Percentiles rank a stretch among this genome's conserved stretches.
These are phyloP conservation scores for Apiospora arundinis DNA, from an alignment of 2,329 filamentous ascomycete genomes.

Conservation along the genomic window DNA sequence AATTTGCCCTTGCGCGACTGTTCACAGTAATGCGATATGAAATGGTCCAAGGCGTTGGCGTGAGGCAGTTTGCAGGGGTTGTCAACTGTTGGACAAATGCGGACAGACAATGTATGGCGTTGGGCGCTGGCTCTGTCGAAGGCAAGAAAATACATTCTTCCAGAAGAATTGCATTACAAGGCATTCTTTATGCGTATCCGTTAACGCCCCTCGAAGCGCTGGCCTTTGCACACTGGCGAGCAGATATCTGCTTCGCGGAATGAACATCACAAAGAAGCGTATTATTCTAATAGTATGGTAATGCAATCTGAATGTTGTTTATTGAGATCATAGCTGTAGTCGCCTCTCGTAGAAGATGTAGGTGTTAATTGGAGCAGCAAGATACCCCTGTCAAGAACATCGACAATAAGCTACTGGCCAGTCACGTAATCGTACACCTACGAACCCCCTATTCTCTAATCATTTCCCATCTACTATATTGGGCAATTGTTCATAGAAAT, in stretches of 20 bases:
- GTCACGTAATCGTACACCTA: neutral
- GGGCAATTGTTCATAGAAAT: neutral
- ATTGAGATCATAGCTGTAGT: neutral
- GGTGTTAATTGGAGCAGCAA: neutral
- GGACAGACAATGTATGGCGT: neutral
- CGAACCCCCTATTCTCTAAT: neutral
- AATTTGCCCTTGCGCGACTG: neutral
- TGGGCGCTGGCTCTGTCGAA: neutral
- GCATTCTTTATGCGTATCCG: neutral
- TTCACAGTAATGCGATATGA: neutral
- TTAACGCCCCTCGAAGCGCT: neutral
- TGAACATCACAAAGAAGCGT: constrained; percentile 15
- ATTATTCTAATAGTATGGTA: constrained; percentile 15
- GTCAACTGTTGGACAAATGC: neutral
- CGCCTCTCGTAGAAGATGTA: neutral
- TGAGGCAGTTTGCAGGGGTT: neutral
- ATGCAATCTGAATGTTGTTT: constrained; percentile 15
- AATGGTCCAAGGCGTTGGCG: neutral
- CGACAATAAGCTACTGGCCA: neutral
- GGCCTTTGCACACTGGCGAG: neutral
- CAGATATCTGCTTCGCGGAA: neutral
- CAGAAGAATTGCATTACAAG: constrained; percentile 2
- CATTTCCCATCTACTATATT: neutral
- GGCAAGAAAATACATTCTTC: neutral
- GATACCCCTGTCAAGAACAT: neutral